Base-by-base conservation (phyloP, 495 filamentous ascomycete species). In the Neurospora sp. region DNA sequence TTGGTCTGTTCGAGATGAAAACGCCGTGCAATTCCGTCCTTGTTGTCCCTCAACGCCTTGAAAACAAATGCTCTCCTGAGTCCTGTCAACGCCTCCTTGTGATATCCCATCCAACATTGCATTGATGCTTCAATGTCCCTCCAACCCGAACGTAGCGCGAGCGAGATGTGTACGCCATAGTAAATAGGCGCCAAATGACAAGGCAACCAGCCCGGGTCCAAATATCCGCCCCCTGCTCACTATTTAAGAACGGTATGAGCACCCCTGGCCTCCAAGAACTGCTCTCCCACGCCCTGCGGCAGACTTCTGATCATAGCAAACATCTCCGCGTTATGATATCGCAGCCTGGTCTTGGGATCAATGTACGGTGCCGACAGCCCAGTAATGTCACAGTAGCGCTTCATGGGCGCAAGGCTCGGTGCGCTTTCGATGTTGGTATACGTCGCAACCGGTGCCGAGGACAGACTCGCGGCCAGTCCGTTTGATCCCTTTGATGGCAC, bases 361-460 rank as follows among this genome's bases (percentile, higher is more conserved):
- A 92, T 90, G 74, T 99, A 99, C 20, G 90, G 89, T 20, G 93
- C 93, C 12, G 93, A 87, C 74, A 98, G 82, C 22, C 96, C 96
- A 8, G 96, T 98, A 78, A 98, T 87, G 80, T 98, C 96, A 84
- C 96, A 98, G 82, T 98, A 98, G 73, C 90, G 90, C 76, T 87
- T 92, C 76, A 90, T 84, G 75, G 91, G 88, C 20, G 91, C 90
- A 40, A 97, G 81, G 48, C 90, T 93, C 16, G 96, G 95, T 3
- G 95, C 93, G 17, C 92, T 92, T 76, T 97, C 94, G 76, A 99
- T 95, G 77, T 97, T 97, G 12, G 93, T 95, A 79, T 97, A 99
- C 0, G 96, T 97, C 39, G 93, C 92, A 3, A 87, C 86, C 0
- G 94, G 94, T 0, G 91, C 90, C 65, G 89, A 88, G 10, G 73